A percentile compares a stretch with the other conserved stretches of the same genome.
Evolutionary conservation across 192 early-diverging fungal genomes (phyloP).

Genomic region (Umbelopsis ramanniana): DNA sequence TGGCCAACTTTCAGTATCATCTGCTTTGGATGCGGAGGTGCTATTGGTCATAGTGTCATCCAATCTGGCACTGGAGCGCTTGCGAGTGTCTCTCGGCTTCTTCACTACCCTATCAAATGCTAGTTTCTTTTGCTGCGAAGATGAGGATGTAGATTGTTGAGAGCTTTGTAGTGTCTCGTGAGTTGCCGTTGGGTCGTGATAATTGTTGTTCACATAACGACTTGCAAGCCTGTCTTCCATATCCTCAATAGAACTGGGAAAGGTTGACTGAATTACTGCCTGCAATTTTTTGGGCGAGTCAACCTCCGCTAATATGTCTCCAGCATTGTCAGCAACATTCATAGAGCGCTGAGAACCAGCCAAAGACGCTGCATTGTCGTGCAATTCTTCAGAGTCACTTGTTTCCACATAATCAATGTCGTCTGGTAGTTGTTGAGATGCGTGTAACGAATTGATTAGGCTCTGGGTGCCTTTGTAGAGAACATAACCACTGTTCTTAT

Average conservation of each 20-base stretch:
- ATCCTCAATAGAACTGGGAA: conserved; percentile 2
- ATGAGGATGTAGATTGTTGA: background rate
- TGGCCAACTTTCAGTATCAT: background rate
- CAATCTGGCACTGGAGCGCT: background rate
- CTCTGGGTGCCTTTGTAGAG: background rate
- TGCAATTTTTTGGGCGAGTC: background rate
- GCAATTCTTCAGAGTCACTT: conserved; percentile 6
- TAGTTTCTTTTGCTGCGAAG: background rate
- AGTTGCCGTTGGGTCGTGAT: background rate
- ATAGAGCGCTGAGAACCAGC: background rate
- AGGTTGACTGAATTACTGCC: background rate
- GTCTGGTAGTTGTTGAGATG: background rate
- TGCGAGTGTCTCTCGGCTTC: background rate
- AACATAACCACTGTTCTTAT: background rate
- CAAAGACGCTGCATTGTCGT: background rate
- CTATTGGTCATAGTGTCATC: background rate
- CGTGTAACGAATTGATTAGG: background rate
- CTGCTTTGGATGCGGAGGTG: background rate
- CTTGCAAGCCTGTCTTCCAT: background rate
- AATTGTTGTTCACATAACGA: background rate
- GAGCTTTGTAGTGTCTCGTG: background rate
- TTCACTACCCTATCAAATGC: conserved; percentile 1
- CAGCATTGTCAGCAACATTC: background rate
- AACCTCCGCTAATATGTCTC: too few species aligned
- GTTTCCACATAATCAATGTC: conserved; percentile 16